phyloP scores from a whole-genome alignment of 1,139 yeast genomes.

The Fermentozyma sake region DNA sequence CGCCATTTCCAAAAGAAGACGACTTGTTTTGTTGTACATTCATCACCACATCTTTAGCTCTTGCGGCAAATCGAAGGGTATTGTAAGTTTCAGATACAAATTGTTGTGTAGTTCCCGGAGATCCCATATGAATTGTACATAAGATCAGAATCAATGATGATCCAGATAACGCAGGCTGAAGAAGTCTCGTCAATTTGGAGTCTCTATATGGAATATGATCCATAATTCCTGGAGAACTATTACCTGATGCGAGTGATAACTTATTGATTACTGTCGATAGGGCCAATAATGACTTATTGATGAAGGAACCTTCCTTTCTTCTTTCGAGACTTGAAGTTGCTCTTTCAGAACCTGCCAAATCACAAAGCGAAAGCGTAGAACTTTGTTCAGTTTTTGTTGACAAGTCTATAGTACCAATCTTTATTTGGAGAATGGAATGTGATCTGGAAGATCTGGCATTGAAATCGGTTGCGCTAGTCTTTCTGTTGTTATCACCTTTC shows the following conservation, averaged over 20 bases:
- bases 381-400: constrained; percentile 38
- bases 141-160: constrained; percentile 79
- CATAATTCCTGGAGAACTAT: constrained; percentile 9
- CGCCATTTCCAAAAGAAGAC: constrained; percentile 26
- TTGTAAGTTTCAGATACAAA: constrained; percentile 76
- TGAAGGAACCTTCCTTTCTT: constrained; percentile 87
- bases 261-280: constrained; percentile 86
- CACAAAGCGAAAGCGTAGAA: constrained; percentile 81
- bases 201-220: constrained; percentile 88
- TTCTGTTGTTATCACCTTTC: constrained; percentile 69
- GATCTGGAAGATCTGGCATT: constrained; percentile 84
- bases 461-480: constrained; percentile 86
- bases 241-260: constrained; percentile 41
- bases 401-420: constrained; percentile 44
- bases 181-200: constrained; percentile 78
- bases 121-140: constrained; percentile 74
- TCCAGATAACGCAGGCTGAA: constrained; percentile 92
- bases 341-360: constrained; percentile 92
- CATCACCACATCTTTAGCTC: constrained; percentile 82
- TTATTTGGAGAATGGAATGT: constrained; percentile 82
- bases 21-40: constrained; percentile 56
- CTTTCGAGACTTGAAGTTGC: constrained; percentile 81
- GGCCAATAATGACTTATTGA: constrained; percentile 85
- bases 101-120: constrained; percentile 22
- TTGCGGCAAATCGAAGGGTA: constrained; percentile 85